Evolutionary conservation across 2,329 filamentous ascomycete genomes (phyloP), one percentile per base, ranked within the genome.

Genomic region (Sporothrix schenckii): DNA sequence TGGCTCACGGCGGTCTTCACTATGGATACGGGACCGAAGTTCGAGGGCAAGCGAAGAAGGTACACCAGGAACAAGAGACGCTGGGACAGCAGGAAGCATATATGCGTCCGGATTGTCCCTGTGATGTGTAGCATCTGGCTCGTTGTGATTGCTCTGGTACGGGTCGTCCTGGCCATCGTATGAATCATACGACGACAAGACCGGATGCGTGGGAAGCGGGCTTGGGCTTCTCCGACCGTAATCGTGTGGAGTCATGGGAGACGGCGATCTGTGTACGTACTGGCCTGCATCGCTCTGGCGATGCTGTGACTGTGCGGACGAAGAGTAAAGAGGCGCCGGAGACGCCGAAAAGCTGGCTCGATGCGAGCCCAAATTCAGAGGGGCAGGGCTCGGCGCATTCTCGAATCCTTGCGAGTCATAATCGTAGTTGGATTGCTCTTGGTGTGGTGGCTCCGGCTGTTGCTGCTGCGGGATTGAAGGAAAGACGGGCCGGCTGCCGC

Each of bases 31-130:
- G 2, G 88, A 85, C 1, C 85, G 80, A n/a, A 88, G 81, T 74
- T 89, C 86, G 69, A 85, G 83, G 0, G 86, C 83, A 49, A 88
- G 79, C 21, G 76, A 77, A 3, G 86, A 85, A 72, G 90, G 87
- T 34, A 88, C 81, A 3, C 87, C 88, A n/a, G 88, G 85, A 9
- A 90, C 84, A 27, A 90, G 79, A 3, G 87, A 86, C 1, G 86
- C 77, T 4, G 88, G 88, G 1, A 89, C 80, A 4, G 81, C 76
- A 1, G 85, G 83, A 24, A 84, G 73, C 4, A 77, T 79, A 75
- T 86, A 84, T 53, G 77, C 77, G 30, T 76, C 75, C 16, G 79
- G 74, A 47, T 72, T 76, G 5, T 79, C 78, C 41, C 75, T 74
- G 53, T 71, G 77, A 24, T 5, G 69, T 4, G 72, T 75, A 44